phyloP scores from a whole-genome alignment of 495 filamentous ascomycete species.

The Aspergillus avenaceus region DNA sequence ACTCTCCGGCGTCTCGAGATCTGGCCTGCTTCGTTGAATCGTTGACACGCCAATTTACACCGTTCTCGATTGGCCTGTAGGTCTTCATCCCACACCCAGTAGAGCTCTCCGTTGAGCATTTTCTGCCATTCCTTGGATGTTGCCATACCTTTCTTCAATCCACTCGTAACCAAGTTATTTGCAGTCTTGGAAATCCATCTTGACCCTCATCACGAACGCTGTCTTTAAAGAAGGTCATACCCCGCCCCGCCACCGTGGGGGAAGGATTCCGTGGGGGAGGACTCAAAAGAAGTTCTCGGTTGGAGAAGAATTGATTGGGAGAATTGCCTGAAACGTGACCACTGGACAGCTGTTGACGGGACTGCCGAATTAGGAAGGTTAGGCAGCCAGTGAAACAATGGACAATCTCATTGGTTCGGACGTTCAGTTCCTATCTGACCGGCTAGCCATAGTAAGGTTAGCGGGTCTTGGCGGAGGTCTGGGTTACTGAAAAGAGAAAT shows the following conservation, averaged over 20 bases:
- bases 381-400: neutral
- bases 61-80: constrained; percentile 51
- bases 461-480: too few relatives aligned
- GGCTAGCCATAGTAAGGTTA: too few relatives aligned
- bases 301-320: neutral
- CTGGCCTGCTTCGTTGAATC: constrained; percentile 56
- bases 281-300: too few relatives aligned
- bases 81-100: constrained; percentile 49
- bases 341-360: neutral
- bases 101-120: constrained; percentile 36
- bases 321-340: neutral
- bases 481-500: too few relatives aligned
- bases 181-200: too few relatives aligned
- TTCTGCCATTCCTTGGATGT: constrained; percentile 34
- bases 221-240: too few relatives aligned
- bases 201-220: too few relatives aligned
- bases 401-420: too few relatives aligned
- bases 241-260: too few relatives aligned
- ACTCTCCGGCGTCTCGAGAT: constrained; percentile 50
- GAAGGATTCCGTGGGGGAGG: too few relatives aligned
- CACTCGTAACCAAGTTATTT: too few relatives aligned
- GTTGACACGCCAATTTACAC: constrained; percentile 53
- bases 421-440: too few relatives aligned
- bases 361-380: neutral
- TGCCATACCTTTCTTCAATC: constrained; percentile 20